Evolutionary conservation across 2,329 filamentous ascomycete genomes (phyloP).

Genomic region (Myotisia sp.): DNA sequence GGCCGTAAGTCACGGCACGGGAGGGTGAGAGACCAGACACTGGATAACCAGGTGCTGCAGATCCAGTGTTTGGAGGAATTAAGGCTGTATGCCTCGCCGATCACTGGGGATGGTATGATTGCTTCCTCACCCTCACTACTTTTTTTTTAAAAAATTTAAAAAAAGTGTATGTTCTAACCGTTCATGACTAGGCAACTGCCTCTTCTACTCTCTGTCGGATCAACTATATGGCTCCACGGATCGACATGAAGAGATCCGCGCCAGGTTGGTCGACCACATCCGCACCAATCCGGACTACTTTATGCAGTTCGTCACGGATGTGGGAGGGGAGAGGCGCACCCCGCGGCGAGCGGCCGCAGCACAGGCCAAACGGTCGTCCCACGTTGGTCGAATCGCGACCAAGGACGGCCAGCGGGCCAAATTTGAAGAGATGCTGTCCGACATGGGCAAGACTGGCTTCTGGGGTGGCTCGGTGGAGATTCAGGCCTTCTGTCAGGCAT

Average conservation of each 20-base stretch:
- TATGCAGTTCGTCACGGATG: slow-evolving; percentile 46
- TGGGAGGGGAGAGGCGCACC: slow-evolving; percentile 43
- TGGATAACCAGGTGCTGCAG: slow-evolving; percentile 19
- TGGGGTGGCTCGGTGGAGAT: slow-evolving; percentile 57
- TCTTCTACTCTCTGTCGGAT: slow-evolving; percentile 54
- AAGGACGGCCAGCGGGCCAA: slow-evolving; percentile 43
- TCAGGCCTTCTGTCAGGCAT: slow-evolving; percentile 49
- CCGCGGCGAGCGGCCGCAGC: slow-evolving; percentile 37
- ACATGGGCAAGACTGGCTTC: slow-evolving; percentile 46
- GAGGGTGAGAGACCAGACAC: slow-evolving; percentile 10
- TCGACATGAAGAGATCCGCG: slow-evolving; percentile 45
- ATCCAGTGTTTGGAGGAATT: slow-evolving; percentile 38
- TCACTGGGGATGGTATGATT: slow-evolving; percentile 47
- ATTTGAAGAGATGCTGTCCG: slow-evolving; percentile 43
- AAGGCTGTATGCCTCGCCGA: slow-evolving; percentile 46
- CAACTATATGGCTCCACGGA: slow-evolving; percentile 50
- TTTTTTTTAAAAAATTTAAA: slow-evolving; percentile 10
- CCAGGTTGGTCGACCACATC: slow-evolving; percentile 48
- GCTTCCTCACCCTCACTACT: background rate
- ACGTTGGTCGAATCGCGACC: slow-evolving; percentile 37
- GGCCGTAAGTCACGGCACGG: slow-evolving; percentile 7
- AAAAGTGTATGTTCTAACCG: slow-evolving; percentile 5
- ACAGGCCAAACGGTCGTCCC: slow-evolving; percentile 36
- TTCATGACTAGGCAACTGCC: slow-evolving; percentile 47
- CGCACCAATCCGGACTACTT: slow-evolving; percentile 46